Evolutionary conservation across 2,329 filamentous ascomycete genomes (phyloP).

Genomic region (Diaporthe eres): DNA sequence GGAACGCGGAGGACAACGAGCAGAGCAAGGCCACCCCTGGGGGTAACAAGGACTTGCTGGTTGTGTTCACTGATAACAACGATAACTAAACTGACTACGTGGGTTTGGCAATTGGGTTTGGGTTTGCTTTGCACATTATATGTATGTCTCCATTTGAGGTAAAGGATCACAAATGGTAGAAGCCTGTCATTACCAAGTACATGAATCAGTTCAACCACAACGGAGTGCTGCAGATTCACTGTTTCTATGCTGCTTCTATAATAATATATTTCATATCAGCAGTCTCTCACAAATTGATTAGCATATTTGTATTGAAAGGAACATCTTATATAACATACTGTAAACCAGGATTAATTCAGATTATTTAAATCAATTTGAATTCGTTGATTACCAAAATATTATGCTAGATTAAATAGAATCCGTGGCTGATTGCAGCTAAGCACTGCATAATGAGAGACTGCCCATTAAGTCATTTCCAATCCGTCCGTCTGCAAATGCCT

Average conservation of each 20-base stretch:
- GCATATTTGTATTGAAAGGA: too few species aligned
- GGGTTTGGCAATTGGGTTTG: slow-evolving; percentile 57
- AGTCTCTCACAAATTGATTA: too few species aligned
- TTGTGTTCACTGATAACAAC: slow-evolving; percentile 34
- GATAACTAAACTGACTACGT: slow-evolving; percentile 48
- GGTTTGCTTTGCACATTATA: too few species aligned
- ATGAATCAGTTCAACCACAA: background rate
- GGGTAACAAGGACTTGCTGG: slow-evolving; percentile 25
- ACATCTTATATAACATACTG: too few species aligned
- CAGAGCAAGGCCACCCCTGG: slow-evolving; percentile 32
- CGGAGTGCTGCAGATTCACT: too few species aligned
- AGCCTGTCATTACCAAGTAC: background rate
- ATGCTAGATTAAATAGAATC: background rate
- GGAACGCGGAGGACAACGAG: slow-evolving; percentile 21
- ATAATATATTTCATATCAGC: too few species aligned
- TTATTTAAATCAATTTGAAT: background rate
- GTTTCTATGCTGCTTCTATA: too few species aligned
- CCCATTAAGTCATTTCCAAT: background rate
- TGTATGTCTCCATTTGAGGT: background rate
- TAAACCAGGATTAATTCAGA: background rate
- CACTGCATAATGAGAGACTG: slow-evolving; percentile 9
- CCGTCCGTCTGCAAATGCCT: background rate
- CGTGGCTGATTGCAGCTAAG: background rate
- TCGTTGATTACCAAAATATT: background rate
- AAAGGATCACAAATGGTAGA: background rate